Base-by-base conservation (phyloP, 2,329 filamentous ascomycete species). In the Trichoderma koningiopsis region DNA sequence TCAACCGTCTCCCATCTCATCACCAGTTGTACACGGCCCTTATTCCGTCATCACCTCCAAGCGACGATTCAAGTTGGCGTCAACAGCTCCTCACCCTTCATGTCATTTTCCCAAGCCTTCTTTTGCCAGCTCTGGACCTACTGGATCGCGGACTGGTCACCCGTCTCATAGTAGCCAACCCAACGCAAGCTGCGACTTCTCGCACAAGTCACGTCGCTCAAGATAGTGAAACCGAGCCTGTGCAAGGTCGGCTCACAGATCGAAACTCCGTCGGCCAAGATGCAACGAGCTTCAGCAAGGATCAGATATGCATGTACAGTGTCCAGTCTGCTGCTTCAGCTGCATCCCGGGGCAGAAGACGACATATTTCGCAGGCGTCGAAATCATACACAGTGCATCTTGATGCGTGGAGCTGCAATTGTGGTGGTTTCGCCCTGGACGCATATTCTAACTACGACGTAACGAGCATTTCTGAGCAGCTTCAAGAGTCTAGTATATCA, bases 61-160 rank as follows among this genome's bases (percentile, higher is more conserved):
- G 5, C 24, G 19, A n/a, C 7, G 16, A 40, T n/a, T 35, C 35
- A 1, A 72, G 80, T n/a, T 78, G 83, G 69, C 81, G 84, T 1
- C 84, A 87, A 60, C 81, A 91, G 19, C 82, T 97, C n/a, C 82
- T 93, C 1, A 93, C 92, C 0, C 86, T 97, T 0, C 94, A 97
- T 80, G 91, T 93, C 40, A 82, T 97, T 16, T 96, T 96, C 76
- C 94, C 94, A 0, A 88, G 88, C 72, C 87, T 93, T 66, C 82
- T 97, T 2, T 88, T 97, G 0, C 92, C 93, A 3, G 93, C 95
- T 0, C 85, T 99, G 3, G 94, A 98, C 78, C 85, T 98, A 0
- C 85, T 99, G 0, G 96, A 99, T 78, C 87, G 93, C 31, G 82
- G 86, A 3, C 86, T 96, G 0, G 88, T 97, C 40, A 89, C 84